These are phyloP conservation scores for Taphrina wiesneri DNA, from an alignment of 1,139 yeast species.

Conservation along the genomic window DNA sequence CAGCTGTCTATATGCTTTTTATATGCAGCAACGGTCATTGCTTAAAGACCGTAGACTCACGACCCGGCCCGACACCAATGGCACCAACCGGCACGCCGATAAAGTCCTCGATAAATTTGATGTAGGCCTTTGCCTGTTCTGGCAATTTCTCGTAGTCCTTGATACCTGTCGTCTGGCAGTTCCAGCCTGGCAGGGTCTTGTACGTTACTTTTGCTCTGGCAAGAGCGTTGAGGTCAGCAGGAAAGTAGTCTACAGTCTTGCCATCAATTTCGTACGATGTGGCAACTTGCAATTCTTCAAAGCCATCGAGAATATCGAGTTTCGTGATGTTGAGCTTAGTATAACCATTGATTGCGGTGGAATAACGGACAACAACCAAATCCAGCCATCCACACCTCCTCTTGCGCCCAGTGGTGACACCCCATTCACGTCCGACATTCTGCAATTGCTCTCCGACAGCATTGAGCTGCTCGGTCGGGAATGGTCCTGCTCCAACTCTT, in stretches of 20 bases:
- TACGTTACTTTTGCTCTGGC: constrained; percentile 91
- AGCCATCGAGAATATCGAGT: constrained; percentile 87
- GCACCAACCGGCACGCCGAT: constrained; percentile 83
- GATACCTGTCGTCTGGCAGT: constrained; percentile 73
- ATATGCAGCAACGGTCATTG: background rate
- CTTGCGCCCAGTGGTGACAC: constrained; percentile 99
- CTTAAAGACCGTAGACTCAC: constrained; percentile 51
- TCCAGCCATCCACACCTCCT: constrained; percentile 99
- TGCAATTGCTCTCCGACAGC: constrained; percentile 84
- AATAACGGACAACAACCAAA: constrained; percentile 88
- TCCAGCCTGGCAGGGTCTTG: constrained; percentile 91
- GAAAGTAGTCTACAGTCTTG: constrained; percentile 69
- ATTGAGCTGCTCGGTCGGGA: constrained; percentile 96
- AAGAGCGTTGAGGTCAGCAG: constrained; percentile 80
- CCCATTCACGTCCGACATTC: constrained; percentile 83
- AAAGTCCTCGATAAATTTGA: constrained; percentile 80
- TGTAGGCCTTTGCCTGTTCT: constrained; percentile 77
- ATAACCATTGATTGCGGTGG: constrained; percentile 89
- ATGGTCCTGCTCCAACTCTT: constrained; percentile 99
- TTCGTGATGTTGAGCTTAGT: constrained; percentile 92
- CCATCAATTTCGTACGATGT: constrained; percentile 79
- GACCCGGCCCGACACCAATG: constrained; percentile 99
- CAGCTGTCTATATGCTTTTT: background rate
- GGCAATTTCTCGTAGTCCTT: constrained; percentile 77
- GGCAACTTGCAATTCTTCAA: constrained; percentile 84